phyloP scores from a whole-genome alignment of 2,329 filamentous ascomycete genomes.

The Cordyceps militaris region DNA sequence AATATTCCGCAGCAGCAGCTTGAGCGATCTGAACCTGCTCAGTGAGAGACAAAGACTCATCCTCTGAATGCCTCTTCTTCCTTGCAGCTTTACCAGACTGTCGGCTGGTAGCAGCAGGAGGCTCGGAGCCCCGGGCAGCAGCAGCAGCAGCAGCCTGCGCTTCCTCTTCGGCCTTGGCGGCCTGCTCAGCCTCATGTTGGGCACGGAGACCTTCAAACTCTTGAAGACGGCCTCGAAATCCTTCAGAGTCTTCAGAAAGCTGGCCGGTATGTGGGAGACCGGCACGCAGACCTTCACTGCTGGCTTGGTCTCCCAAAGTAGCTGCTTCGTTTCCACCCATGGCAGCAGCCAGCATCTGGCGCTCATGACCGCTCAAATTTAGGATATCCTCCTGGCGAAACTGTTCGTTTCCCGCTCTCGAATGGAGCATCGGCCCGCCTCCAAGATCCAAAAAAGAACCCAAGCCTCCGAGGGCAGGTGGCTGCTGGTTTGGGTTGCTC shows the following conservation, averaged over 20 bases:
- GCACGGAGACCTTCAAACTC: constrained; percentile 76
- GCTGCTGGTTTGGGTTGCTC: constrained; percentile 62
- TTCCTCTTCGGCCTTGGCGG: constrained; percentile 28
- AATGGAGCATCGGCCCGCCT: constrained; percentile 31
- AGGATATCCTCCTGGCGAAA: constrained; percentile 69
- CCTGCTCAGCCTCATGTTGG: constrained; percentile 56
- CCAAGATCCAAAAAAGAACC: constrained; percentile 65
- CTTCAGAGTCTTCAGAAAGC: constrained; percentile 47
- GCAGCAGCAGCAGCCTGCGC: constrained; percentile 10
- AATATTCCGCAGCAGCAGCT: constrained; percentile 36
- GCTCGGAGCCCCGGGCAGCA: constrained; percentile 14
- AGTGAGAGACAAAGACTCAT: constrained; percentile 57
- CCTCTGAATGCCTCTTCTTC: constrained; percentile 27
- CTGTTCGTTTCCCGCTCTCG: constrained; percentile 36
- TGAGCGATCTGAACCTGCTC: constrained; percentile 78
- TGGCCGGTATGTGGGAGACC: constrained; percentile 45
- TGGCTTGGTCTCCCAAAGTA: constrained; percentile 33
- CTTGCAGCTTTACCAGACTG: constrained; percentile 16
- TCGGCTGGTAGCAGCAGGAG: constrained; percentile 1
- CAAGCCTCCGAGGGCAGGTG: constrained; percentile 50
- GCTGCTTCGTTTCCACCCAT: constrained; percentile 25
- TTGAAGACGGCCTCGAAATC: constrained; percentile 64
- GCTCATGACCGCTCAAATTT: constrained; percentile 50
- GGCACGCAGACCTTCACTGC: constrained; percentile 31
- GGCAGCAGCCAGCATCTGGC: constrained; percentile 41